Percentiles rank a stretch among this genome's conserved stretches.
Evolutionary conservation across 2,329 filamentous ascomycete genomes (phyloP).

Genomic region (Penicillium fuscoglaucum): DNA sequence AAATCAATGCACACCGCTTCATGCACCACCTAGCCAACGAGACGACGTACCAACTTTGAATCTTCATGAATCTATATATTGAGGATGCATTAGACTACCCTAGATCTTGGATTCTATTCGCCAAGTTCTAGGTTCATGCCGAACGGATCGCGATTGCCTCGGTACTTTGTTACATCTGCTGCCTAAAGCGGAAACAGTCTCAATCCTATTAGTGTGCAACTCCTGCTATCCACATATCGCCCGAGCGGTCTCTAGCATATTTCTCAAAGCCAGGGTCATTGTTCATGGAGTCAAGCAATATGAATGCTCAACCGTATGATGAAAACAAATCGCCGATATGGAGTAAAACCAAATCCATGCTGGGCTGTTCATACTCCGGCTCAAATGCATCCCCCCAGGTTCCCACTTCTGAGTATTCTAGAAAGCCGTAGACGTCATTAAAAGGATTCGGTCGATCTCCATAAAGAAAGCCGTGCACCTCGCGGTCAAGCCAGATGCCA

Average conservation of each 20-base stretch:
- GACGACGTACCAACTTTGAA: neutral
- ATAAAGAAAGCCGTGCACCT: neutral
- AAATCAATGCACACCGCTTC: slow-evolving; percentile 15
- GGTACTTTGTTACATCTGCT: neutral
- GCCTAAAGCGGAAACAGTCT: too few species aligned
- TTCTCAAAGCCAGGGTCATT: neutral
- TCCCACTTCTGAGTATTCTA: neutral
- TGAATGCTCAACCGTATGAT: neutral
- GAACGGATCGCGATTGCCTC: neutral
- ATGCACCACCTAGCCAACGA: slow-evolving; percentile 5
- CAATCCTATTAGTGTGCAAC: too few species aligned
- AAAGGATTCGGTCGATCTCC: neutral
- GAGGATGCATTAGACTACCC: neutral
- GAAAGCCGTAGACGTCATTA: too few species aligned
- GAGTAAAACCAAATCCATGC: neutral
- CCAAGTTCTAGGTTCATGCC: neutral
- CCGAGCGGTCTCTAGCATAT: too few species aligned
- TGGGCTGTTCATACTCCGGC: neutral
- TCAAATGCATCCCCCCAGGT: neutral
- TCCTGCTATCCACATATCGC: too few species aligned
- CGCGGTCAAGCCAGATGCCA: neutral
- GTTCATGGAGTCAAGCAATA: neutral
- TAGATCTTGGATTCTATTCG: neutral
- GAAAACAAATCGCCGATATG: too few species aligned
- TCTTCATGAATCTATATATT: neutral